These are phyloP conservation scores for Phialophora macrospora DNA, from an alignment of 2,329 filamentous ascomycete genomes.

Conservation along the genomic window DNA sequence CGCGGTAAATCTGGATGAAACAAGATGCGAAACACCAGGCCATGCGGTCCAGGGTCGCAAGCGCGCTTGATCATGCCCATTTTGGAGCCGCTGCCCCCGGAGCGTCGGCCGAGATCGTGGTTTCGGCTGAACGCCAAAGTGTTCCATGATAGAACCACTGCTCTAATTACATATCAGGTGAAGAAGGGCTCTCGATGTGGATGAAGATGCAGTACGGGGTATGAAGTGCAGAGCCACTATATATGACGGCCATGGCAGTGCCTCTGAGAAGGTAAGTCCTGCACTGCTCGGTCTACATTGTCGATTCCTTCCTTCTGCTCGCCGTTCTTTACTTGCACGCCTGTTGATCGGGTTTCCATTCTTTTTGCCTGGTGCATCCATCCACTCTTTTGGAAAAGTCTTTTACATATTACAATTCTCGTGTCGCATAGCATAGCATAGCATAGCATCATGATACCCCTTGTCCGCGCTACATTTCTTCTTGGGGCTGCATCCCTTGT, in stretches of 20 bases:
- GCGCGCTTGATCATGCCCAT: background rate
- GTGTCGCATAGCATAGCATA: background rate
- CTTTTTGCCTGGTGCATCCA: slow-evolving; percentile 26
- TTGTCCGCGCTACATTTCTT: slow-evolving; percentile 16
- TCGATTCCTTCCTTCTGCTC: slow-evolving; percentile 1
- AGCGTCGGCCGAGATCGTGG: background rate
- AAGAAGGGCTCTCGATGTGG: background rate
- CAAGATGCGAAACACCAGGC: slow-evolving; percentile 7
- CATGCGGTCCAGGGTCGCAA: background rate
- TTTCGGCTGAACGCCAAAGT: slow-evolving; percentile 6
- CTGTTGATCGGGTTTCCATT: slow-evolving; percentile 30
- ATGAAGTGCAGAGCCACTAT: background rate
- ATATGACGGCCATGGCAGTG: slow-evolving; percentile 7
- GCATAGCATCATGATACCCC: slow-evolving; percentile 17
- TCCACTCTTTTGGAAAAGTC: slow-evolving; percentile 1
- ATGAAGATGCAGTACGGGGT: background rate
- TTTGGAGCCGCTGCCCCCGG: background rate
- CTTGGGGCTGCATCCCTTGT: slow-evolving; percentile 22
- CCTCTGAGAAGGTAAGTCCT: background rate
- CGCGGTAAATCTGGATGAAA: slow-evolving; percentile 1
- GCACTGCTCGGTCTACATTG: background rate
- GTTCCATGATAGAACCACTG: slow-evolving; percentile 8
- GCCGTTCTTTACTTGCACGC: slow-evolving; percentile 23
- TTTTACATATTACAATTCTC: background rate
- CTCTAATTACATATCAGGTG: background rate